Evolutionary conservation across 352 stramenopile genomes (phyloP).

Genomic region (Phytophthora kernoviae): DNA sequence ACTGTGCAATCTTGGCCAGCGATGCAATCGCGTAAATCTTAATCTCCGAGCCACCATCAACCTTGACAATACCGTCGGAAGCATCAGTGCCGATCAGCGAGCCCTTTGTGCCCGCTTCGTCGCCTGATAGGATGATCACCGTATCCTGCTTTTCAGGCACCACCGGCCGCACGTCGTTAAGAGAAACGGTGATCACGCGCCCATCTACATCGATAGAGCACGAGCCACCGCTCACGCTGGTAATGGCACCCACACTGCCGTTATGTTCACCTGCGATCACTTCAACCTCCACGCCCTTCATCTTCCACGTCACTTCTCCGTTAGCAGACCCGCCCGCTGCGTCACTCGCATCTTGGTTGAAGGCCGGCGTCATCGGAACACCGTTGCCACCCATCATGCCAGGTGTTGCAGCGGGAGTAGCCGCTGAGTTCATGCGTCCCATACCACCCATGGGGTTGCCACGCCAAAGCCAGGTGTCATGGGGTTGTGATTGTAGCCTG

Average conservation of each 20-base stretch:
- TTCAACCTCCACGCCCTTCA: slow-evolving; percentile 87
- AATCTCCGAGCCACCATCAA: slow-evolving; percentile 88
- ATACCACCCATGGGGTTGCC: slow-evolving; percentile 56
- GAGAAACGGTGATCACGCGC: slow-evolving; percentile 62
- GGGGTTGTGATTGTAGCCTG: slow-evolving; percentile 85
- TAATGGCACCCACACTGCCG: slow-evolving; percentile 78
- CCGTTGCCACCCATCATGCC: slow-evolving; percentile 70
- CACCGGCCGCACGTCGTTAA: slow-evolving; percentile 76
- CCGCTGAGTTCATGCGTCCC: slow-evolving; percentile 69
- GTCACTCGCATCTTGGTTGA: slow-evolving; percentile 59
- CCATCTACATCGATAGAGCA: slow-evolving; percentile 86
- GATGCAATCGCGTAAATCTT: slow-evolving; percentile 88
- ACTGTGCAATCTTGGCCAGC: slow-evolving; percentile 86
- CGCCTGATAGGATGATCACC: slow-evolving; percentile 85
- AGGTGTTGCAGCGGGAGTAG: slow-evolving; percentile 70
- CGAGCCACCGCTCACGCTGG: slow-evolving; percentile 65
- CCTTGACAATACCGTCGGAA: slow-evolving; percentile 89
- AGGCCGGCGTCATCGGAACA: slow-evolving; percentile 81
- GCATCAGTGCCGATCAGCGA: slow-evolving; percentile 88
- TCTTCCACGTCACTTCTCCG: slow-evolving; percentile 88
- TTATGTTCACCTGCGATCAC: slow-evolving; percentile 70
- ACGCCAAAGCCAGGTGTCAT: slow-evolving; percentile 88
- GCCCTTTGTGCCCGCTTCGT: slow-evolving; percentile 84
- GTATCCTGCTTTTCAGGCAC: slow-evolving; percentile 88
- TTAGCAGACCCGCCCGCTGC: slow-evolving; percentile 35